Evolutionary conservation across 192 early-diverging fungal genomes (phyloP), one percentile per base, ranked within the genome.

Genomic region (Mortierella claussenii): DNA sequence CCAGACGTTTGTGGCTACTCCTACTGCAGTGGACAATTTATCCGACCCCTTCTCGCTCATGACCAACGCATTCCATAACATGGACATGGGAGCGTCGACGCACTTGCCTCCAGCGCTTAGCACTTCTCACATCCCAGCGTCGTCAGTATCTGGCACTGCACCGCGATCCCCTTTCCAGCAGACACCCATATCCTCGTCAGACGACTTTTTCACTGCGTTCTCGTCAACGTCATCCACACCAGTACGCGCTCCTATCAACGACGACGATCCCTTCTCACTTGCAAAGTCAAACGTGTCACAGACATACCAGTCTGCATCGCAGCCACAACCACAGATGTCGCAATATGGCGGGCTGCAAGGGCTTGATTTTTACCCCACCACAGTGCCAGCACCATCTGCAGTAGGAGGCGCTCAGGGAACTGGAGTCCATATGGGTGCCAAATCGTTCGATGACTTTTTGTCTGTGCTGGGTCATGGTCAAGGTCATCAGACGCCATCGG

Each of bases 401-500:
- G 48, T 10, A 23, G 28, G 24, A 15, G 37, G 37, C 37, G 13
- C 13, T 40, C n/a, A n/a, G n/a, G 37, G 37, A 40, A 13, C 37
- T 40, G 37, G 37, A 40, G 7, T 13, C 13, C 3, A 32, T 8
- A n/a, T 23, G 4, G 70, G 63, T 36, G 33, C 71, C 40, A 75
- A 66, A 37, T 75, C 71, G 7, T 75, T 75, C 46, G 71, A 75
- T 26, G 71, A 75, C 32, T 75, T 66, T 45, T 52, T 75, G 11
- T 66, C 44, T 3, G 37, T 46, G 13, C 21, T 75, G 11, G 57
- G 63, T 0, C 55, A 75, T 31, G 51, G 51, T 2, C 54, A 65
- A 28, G 53, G 32, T 28, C 36, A 36, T 24, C 55, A 51, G 12
- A 13, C 34, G 20, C 55, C 44, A 42, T 27, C 23, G 2, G 0